Percentiles rank a stretch among this genome's conserved stretches.
Conservation (phyloP, 2,329 filamentous ascomycete species). For the Paraphoma sp. region DNA sequence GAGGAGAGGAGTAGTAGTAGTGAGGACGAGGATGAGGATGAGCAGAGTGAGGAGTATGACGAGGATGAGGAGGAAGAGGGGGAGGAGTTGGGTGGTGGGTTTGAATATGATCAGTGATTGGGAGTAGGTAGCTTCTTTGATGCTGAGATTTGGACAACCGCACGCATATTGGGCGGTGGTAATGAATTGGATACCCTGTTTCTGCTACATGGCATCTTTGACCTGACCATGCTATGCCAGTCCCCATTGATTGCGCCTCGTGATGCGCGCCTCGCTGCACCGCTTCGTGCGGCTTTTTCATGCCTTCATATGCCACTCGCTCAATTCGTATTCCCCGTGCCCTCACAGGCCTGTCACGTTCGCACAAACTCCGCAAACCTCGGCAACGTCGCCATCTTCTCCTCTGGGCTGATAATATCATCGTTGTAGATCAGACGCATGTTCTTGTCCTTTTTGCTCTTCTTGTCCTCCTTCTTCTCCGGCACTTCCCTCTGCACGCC, state of each 20-base stretch:
- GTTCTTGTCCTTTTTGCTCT: slow-evolving; percentile 68
- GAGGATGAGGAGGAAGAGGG: slow-evolving; percentile 47
- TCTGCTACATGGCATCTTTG: neutral
- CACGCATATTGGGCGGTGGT: neutral
- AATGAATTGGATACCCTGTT: slow-evolving; percentile 4
- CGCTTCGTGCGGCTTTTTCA: too few species aligned
- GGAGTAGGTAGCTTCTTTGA: neutral
- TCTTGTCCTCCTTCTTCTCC: slow-evolving; percentile 48
- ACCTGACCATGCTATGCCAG: neutral
- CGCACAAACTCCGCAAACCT: slow-evolving; percentile 66
- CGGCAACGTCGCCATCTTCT: slow-evolving; percentile 81
- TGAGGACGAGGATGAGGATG: slow-evolving; percentile 28
- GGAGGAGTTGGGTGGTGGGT: slow-evolving; percentile 33
- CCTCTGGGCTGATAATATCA: slow-evolving; percentile 81
- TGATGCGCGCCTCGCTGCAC: too few species aligned
- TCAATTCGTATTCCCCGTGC: too few species aligned
- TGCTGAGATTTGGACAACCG: too few species aligned
- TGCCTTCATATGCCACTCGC: too few species aligned
- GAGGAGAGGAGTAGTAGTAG: slow-evolving; percentile 18
- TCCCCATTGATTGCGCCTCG: too few species aligned
- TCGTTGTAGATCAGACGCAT: slow-evolving; percentile 81
- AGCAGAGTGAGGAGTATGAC: slow-evolving; percentile 46
- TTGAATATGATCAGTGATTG: slow-evolving; percentile 21
- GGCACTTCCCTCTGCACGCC: slow-evolving; percentile 54
- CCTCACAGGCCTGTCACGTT: slow-evolving; percentile 14